phyloP scores from a whole-genome alignment of 202 grass and related monocot species.

The Brachypodium distachyon region DNA sequence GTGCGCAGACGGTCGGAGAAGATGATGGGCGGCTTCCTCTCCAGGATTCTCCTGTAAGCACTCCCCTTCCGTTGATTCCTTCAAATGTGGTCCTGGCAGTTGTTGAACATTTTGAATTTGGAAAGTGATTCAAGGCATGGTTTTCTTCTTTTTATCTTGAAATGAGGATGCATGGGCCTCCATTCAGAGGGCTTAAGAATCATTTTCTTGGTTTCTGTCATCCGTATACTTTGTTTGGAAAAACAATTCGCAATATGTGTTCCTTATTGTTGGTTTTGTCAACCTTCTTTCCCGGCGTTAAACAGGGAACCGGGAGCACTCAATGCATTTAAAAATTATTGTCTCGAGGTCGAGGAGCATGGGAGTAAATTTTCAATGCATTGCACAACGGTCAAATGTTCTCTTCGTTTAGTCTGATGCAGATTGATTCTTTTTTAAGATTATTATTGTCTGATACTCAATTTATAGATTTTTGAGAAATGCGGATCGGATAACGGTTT shows the following conservation, averaged over 20 bases:
- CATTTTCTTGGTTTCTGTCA: slow-evolving; percentile 9
- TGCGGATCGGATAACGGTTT: not conserved
- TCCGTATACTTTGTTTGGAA: not conserved
- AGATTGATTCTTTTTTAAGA: slow-evolving; percentile 16
- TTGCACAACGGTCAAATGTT: slow-evolving; percentile 46
- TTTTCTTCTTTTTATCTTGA: slow-evolving; percentile 1
- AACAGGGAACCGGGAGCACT: slow-evolving; percentile 2
- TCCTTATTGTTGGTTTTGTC: slow-evolving; percentile 25
- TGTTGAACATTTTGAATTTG: slow-evolving; percentile 5
- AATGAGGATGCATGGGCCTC: not conserved
- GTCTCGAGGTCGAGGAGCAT: slow-evolving; percentile 36
- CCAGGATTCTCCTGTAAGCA: slow-evolving; percentile 70
- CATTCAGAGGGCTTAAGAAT: not conserved
- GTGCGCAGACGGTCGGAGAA: slow-evolving; percentile 20
- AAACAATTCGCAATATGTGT: slow-evolving; percentile 20
- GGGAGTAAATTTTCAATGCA: slow-evolving; percentile 29
- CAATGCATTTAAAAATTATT: slow-evolving; percentile 16
- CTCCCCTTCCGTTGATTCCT: slow-evolving; percentile 17
- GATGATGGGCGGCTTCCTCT: slow-evolving; percentile 88
- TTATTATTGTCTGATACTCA: not conserved
- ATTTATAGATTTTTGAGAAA: slow-evolving; percentile 26
- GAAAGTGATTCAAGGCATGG: not conserved
- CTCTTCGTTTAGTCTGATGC: slow-evolving; percentile 28
- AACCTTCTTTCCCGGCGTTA: slow-evolving; percentile 27
- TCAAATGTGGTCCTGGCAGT: not conserved